Conservation (phyloP, 208 protist species). For the Trypanosoma avium region DNA sequence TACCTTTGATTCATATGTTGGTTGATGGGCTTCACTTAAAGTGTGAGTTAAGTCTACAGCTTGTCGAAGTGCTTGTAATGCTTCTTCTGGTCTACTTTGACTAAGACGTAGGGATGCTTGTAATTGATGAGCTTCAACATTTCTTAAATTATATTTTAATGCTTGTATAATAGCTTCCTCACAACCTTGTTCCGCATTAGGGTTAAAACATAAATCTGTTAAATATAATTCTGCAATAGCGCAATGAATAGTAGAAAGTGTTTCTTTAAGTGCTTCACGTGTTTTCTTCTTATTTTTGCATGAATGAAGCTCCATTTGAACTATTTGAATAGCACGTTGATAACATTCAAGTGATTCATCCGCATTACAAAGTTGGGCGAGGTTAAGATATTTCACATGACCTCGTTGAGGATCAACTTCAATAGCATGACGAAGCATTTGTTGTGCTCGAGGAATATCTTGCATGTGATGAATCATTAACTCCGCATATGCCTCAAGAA, state of each 20-base stretch:
- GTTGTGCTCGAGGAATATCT: constrained; percentile 66
- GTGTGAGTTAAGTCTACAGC: constrained; percentile 80
- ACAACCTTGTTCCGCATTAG: constrained; percentile 83
- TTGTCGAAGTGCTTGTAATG: constrained; percentile 51
- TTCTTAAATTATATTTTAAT: constrained; percentile 42
- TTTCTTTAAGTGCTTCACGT: constrained; percentile 59
- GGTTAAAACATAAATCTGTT: constrained; percentile 87
- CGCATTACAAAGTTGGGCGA: constrained; percentile 84
- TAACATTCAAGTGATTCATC: constrained; percentile 82
- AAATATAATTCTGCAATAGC: constrained; percentile 90
- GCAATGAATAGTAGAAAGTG: constrained; percentile 81
- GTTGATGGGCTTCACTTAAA: constrained; percentile 85
- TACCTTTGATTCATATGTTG: constrained; percentile 90
- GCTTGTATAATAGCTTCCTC: constrained; percentile 62
- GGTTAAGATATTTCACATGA: constrained; percentile 90
- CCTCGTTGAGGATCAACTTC: constrained; percentile 74
- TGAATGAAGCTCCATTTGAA: constrained; percentile 47
- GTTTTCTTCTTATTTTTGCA: constrained; percentile 50
- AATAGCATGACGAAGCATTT: constrained; percentile 88
- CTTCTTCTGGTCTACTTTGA: constrained; percentile 71
- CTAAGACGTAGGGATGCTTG: constrained; percentile 81
- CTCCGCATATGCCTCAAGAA: constrained; percentile 92
- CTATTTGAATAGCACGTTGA: constrained; percentile 72
- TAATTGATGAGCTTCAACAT: constrained; percentile 84
- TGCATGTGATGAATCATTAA: constrained; percentile 86